Percentiles rank a stretch among this genome's conserved stretches.
Conservation (phyloP, 139 green algal genomes). For the Zygnema circumcarinatum region DNA sequence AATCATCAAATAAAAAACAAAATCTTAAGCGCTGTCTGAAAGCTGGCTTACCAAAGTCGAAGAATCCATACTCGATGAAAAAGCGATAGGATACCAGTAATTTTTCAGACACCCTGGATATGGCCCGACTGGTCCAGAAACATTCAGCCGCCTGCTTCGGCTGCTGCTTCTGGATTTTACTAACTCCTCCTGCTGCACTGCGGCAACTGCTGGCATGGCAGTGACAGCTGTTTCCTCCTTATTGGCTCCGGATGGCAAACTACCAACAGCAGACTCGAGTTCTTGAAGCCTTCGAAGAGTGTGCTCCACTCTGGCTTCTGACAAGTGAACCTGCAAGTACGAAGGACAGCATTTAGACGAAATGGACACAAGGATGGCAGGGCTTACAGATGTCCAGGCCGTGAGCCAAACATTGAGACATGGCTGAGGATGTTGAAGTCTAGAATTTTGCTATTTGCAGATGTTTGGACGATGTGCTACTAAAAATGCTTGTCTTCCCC, state of each 20-base stretch:
- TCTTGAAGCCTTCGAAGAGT: slow-evolving; percentile 50
- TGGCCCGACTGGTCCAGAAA: slow-evolving; percentile 35
- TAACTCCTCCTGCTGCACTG: not conserved
- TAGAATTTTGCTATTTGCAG: no score
- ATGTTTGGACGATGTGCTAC: no score
- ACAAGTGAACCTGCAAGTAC: slow-evolving; percentile 47
- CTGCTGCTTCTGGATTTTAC: not conserved
- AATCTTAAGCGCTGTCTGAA: no score
- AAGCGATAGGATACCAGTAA: slow-evolving; percentile 67
- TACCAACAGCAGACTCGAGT: slow-evolving; percentile 20
- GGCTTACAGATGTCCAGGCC: no score
- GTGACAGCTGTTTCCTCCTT: not conserved
- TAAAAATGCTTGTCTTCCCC: no score
- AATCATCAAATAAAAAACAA: no score
- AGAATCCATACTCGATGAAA: slow-evolving; percentile 41
- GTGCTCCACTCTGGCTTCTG: slow-evolving; percentile 55
- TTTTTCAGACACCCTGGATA: slow-evolving; percentile 53
- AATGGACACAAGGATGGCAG: no score
- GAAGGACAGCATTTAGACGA: no score
- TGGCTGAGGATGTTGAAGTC: no score
- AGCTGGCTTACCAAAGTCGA: slow-evolving; percentile 49
- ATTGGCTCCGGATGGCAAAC: not conserved
- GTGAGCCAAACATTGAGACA: no score
- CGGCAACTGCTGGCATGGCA: slow-evolving; percentile 2
- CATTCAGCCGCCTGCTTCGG: slow-evolving; percentile 38